These are phyloP conservation scores for Dentipellis fragilis DNA, from an alignment of 768 basidiomycete genomes.

Conservation along the genomic window DNA sequence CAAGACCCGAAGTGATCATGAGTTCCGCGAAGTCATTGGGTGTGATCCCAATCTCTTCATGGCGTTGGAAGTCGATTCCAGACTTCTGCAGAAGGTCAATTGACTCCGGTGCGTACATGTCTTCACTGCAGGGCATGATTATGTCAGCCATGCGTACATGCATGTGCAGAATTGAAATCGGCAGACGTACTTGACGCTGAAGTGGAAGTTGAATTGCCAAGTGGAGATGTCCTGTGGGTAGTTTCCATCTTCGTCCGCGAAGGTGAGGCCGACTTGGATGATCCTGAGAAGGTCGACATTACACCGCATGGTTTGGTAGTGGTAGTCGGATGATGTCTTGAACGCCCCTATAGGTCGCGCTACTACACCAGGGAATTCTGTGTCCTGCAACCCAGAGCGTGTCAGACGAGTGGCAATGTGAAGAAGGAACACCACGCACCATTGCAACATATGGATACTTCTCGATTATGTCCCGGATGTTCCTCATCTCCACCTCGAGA, in stretches of 20 bases:
- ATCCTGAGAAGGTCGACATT: constrained; percentile 97
- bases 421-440: constrained; percentile 38
- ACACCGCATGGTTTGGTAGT: constrained; percentile 99
- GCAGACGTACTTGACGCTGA: constrained; percentile 69
- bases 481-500: constrained; percentile 86
- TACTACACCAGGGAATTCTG: constrained; percentile 97
- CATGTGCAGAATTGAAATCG: neutral
- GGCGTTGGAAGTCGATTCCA: constrained; percentile 90
- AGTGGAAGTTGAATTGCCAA: constrained; percentile 99
- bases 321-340: constrained; percentile 95
- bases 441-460: constrained; percentile 91
- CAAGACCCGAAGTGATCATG: constrained; percentile 92
- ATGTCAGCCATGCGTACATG: constrained; percentile 8
- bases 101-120: constrained; percentile 98
- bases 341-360: constrained; percentile 94
- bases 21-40: constrained; percentile 96
- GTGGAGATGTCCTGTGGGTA: constrained; percentile 84
- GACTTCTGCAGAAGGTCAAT: constrained; percentile 91
- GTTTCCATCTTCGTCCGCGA: constrained; percentile 91
- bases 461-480: constrained; percentile 80
- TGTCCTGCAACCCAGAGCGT: constrained; percentile 55
- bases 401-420: constrained; percentile 6
- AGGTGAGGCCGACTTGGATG: constrained; percentile 93
- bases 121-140: constrained; percentile 49
- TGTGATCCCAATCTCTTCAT: constrained; percentile 84